A percentile compares a stretch with the other conserved stretches of the same genome.
Evolutionary conservation across 768 basidiomycete species (phyloP).

Genomic region (Artomyces pyxidatus): DNA sequence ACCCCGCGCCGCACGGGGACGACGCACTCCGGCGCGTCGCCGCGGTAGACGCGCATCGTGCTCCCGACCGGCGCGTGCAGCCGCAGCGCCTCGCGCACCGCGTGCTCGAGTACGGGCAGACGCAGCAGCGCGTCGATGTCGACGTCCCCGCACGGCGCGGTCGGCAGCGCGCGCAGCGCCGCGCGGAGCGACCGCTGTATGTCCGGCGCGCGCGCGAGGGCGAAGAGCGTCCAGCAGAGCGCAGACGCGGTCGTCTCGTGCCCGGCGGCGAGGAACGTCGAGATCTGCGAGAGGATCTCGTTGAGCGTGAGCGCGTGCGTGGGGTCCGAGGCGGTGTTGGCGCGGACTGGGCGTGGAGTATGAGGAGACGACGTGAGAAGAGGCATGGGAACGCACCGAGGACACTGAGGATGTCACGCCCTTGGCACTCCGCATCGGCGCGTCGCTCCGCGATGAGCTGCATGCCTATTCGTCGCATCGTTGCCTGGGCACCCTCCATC

Average conservation of each 20-base stretch:
- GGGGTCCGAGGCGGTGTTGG: constrained; percentile 41
- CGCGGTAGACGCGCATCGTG: constrained; percentile 46
- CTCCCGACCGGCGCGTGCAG: constrained; percentile 49
- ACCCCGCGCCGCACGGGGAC: constrained; percentile 36
- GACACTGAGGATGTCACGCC: constrained; percentile 14
- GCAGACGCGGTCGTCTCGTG: constrained; percentile 56
- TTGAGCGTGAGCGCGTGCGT: constrained; percentile 43
- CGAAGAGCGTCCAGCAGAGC: constrained; percentile 56
- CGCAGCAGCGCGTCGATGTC: constrained; percentile 16
- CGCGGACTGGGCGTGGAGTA: constrained; percentile 37
- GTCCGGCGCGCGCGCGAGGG: constrained; percentile 37
- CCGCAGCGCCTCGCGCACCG: constrained; percentile 50
- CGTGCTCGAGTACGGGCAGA: constrained; percentile 53
- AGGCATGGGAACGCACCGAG: constrained; percentile 9
- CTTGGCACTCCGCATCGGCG: neutral
- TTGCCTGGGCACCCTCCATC: constrained; percentile 4
- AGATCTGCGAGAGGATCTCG: constrained; percentile 57
- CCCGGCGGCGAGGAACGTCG: constrained; percentile 56
- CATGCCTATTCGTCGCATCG: constrained; percentile 13
- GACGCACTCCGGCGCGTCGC: constrained; percentile 33
- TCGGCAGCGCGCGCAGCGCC: constrained; percentile 26
- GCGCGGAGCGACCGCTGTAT: constrained; percentile 40
- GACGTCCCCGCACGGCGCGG: constrained; percentile 10
- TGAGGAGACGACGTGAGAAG: neutral
- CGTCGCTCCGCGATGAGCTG: constrained; percentile 10